A percentile compares a stretch with the other conserved stretches of the same genome.
Conservation (phyloP, 2,329 filamentous ascomycete genomes). For the Paraconiothyrium brasiliense region DNA sequence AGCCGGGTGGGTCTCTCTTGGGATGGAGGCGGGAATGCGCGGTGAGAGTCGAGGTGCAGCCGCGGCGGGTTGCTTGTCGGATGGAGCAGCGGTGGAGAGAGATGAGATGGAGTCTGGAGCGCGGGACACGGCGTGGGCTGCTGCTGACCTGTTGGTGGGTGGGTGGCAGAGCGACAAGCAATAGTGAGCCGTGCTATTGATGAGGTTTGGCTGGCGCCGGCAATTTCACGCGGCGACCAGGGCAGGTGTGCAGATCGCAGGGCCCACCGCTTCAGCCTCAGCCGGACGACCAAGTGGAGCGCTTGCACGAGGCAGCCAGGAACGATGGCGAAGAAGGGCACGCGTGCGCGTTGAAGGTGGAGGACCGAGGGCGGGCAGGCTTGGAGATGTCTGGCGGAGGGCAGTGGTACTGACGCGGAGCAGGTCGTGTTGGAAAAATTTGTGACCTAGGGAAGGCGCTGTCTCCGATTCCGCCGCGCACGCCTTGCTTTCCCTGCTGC, state of each 20-base stretch:
- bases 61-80: slow-evolving; percentile 11
- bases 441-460: slow-evolving; percentile 27
- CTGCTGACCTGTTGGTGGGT: slow-evolving; percentile 10
- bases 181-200: slow-evolving; percentile 25
- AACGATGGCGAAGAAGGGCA: slow-evolving; percentile 24
- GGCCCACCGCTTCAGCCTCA: slow-evolving; percentile 51
- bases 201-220: slow-evolving; percentile 43
- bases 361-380: slow-evolving; percentile 12
- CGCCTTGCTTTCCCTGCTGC: slow-evolving; percentile 20
- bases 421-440: slow-evolving; percentile 33
- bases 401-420: slow-evolving; percentile 20
- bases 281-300: slow-evolving; percentile 48
- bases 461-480: slow-evolving; percentile 37
- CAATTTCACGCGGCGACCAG: slow-evolving; percentile 44
- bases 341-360: neutral
- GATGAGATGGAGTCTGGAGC: slow-evolving; percentile 12
- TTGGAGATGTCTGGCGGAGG: slow-evolving; percentile 29
- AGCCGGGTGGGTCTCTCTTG: slow-evolving; percentile 37
- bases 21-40: slow-evolving; percentile 31
- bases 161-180: slow-evolving; percentile 6
- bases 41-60: slow-evolving; percentile 16
- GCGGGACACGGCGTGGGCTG: slow-evolving; percentile 12
- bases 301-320: slow-evolving; percentile 43
- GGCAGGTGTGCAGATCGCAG: slow-evolving; percentile 45
- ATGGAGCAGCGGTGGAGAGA: slow-evolving; percentile 14